A percentile compares a stretch with the other conserved stretches of the same genome.
Evolutionary conservation across 208 protist species (phyloP).

Genomic region (Tritrichomonas foetus): DNA sequence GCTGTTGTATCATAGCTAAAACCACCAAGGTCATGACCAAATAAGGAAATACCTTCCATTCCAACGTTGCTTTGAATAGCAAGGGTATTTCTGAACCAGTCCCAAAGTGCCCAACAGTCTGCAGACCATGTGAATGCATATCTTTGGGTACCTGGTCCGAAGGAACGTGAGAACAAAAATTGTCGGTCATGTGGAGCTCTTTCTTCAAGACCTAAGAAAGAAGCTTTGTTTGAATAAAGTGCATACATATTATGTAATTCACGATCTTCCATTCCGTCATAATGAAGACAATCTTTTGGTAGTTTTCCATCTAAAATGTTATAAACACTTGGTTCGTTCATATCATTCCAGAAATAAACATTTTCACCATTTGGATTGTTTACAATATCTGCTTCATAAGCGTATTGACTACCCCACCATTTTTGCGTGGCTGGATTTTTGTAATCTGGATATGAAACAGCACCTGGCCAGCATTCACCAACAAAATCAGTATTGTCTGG

Average conservation of each 20-base stretch:
- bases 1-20: conserved; percentile 86
- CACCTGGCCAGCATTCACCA: conserved; percentile 87
- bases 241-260: conserved; percentile 95
- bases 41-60: conserved; percentile 84
- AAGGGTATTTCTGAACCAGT: conserved; percentile 77
- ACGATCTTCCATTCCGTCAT: conserved; percentile 75
- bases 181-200: conserved; percentile 67
- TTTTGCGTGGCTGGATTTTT: conserved; percentile 71
- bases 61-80: conserved; percentile 86
- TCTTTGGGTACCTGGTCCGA: conserved; percentile 91
- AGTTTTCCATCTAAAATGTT: conserved; percentile 69
- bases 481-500: conserved; percentile 40
- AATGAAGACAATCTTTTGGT: conserved; percentile 72
- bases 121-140: conserved; percentile 93
- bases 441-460: conserved; percentile 80
- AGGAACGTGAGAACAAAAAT: conserved; percentile 92
- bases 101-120: conserved; percentile 89
- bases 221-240: conserved; percentile 65
- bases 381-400: conserved; percentile 41
- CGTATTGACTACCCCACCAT: conserved; percentile 40
- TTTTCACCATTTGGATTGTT: conserved; percentile 66
- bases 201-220: conserved; percentile 68
- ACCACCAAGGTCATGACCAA: conserved; percentile 89
- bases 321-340: conserved; percentile 97
- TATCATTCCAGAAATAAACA: conserved; percentile 97